Percentiles rank a stretch among this genome's conserved stretches.
These are phyloP conservation scores for Ciborinia camelliae DNA, from an alignment of 2,329 filamentous ascomycete species.

Conservation along the genomic window DNA sequence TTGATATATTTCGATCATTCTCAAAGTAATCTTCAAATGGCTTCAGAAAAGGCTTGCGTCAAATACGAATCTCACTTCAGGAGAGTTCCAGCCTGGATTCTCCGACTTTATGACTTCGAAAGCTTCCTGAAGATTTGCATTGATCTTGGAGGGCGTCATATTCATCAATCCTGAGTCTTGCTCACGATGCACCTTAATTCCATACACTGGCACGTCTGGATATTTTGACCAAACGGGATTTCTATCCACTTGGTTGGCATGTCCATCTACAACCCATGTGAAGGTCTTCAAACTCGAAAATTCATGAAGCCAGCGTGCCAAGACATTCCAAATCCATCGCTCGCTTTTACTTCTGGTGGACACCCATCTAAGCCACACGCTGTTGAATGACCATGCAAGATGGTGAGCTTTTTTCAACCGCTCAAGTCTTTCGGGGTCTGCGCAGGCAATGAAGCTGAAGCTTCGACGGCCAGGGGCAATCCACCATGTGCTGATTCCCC, in stretches of 20 bases:
- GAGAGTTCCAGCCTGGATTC: background rate
- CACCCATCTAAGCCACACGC: background rate
- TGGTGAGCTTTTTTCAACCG: background rate
- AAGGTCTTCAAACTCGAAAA: background rate
- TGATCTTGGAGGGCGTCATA: background rate
- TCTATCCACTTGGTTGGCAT: background rate
- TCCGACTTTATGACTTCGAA: background rate
- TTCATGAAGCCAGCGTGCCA: no score
- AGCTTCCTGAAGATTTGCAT: background rate
- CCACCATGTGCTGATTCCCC: background rate
- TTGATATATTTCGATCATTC: background rate
- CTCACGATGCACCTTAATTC: background rate
- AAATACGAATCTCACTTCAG: background rate
- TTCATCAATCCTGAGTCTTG: background rate
- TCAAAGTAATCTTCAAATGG: background rate
- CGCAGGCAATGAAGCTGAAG: background rate
- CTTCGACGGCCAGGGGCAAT: background rate
- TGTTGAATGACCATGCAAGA: background rate
- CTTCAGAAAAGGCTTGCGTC: background rate
- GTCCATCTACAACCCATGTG: background rate
- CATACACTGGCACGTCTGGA: background rate
- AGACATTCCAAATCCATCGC: background rate
- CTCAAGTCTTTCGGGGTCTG: background rate
- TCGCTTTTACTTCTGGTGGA: background rate
- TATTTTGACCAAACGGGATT: background rate